Evolutionary conservation across 2,329 filamentous ascomycete genomes (phyloP).

Genomic region (Atkinsonella hypoxylon): DNA sequence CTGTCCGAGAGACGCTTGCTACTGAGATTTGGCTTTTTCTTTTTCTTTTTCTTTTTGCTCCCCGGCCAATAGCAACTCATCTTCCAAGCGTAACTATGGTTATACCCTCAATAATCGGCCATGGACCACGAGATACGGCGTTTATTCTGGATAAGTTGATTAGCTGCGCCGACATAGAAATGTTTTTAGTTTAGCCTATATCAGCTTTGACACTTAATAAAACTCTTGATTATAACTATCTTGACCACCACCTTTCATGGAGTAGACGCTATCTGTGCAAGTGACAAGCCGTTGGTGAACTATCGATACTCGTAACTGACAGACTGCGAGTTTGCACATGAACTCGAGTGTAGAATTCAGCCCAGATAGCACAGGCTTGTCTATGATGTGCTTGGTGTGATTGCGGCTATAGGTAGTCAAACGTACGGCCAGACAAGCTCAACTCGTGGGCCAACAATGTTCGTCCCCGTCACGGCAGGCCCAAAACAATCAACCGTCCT

Average conservation of each 20-base stretch:
- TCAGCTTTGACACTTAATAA: background rate
- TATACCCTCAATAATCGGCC: background rate
- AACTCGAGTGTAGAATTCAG: background rate
- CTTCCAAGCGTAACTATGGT: slow-evolving; percentile 1
- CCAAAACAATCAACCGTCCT: background rate
- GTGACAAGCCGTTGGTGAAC: background rate
- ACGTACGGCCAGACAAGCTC: background rate
- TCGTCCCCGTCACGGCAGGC: background rate
- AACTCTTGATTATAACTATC: background rate
- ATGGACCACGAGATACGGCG: background rate
- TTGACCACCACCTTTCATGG: background rate
- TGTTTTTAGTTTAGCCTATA: background rate
- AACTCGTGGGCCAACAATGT: background rate
- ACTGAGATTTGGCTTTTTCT: too few relatives aligned
- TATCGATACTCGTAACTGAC: background rate
- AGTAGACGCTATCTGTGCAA: background rate
- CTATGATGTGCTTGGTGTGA: too few relatives aligned
- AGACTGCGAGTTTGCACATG: background rate
- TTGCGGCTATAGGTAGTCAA: too few relatives aligned
- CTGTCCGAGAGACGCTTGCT: background rate
- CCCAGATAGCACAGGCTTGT: too few relatives aligned
- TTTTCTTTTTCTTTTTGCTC: background rate
- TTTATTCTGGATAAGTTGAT: background rate
- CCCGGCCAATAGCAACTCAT: background rate
- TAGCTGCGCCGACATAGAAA: background rate